phyloP scores from a whole-genome alignment of 371 early-diverging fungal genomes.

The Zychaea mexicana region DNA sequence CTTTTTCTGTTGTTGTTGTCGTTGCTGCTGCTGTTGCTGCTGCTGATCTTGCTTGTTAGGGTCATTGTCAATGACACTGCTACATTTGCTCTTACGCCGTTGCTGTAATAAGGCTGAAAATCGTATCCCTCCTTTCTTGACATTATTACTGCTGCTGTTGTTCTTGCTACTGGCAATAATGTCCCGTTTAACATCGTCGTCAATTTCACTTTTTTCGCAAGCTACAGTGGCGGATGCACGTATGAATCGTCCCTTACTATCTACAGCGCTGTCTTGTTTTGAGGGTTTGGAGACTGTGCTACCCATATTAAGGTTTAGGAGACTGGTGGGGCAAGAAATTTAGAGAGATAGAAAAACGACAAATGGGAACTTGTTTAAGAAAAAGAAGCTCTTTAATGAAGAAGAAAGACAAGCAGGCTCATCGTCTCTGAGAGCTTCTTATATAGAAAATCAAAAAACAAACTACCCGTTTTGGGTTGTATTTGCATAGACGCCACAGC shows the following conservation, averaged over 20 bases:
- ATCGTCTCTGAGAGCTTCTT: no score
- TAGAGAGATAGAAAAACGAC: not conserved
- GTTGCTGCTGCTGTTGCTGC: not conserved
- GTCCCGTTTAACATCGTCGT: not conserved
- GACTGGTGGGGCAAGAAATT: not conserved
- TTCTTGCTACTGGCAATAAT: not conserved
- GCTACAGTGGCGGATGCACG: not conserved
- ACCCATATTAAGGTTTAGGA: not conserved
- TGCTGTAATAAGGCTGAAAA: not conserved
- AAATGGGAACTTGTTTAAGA: not conserved
- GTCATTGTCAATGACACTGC: not conserved
- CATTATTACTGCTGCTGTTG: not conserved
- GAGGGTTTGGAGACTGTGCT: not conserved
- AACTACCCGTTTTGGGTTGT: not conserved
- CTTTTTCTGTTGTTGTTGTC: not conserved
- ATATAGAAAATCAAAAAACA: not conserved
- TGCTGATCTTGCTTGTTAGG: not conserved
- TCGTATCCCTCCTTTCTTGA: not conserved
- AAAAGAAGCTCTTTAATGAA: not conserved
- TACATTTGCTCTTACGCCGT: not conserved
- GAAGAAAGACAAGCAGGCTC: no score
- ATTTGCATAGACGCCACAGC: constrained; percentile 1
- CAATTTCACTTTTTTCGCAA: not conserved
- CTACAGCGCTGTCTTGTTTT: not conserved
- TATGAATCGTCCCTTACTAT: not conserved